A percentile compares a stretch with the other conserved stretches of the same genome.
phyloP scores from a whole-genome alignment of 192 early-diverging fungal species.

The Coemansia sp. region DNA sequence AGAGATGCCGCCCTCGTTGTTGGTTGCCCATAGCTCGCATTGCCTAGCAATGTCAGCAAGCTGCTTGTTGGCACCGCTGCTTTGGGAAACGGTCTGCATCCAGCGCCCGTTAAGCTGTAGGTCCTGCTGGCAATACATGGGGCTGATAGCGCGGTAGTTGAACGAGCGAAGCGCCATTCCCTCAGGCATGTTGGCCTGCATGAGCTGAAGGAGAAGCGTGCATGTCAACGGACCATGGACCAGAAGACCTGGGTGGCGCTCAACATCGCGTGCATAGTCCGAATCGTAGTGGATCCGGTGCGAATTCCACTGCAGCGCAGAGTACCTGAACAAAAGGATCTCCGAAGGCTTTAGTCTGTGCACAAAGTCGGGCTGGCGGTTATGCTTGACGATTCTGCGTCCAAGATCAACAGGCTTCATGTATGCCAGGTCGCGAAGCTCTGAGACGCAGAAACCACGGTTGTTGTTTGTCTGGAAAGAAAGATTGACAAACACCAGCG shows the following conservation, averaged over 20 bases:
- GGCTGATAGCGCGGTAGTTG: conserved; percentile 68
- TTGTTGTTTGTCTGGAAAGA: conserved; percentile 64
- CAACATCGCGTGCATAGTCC: conserved; percentile 63
- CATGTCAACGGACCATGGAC: conserved; percentile 81
- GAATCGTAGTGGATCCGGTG: conserved; percentile 89
- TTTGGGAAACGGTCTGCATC: conserved; percentile 13
- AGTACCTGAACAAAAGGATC: conserved; percentile 81
- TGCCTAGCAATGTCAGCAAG: conserved; percentile 25
- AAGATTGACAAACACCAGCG: conserved; percentile 71
- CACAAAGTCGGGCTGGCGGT: conserved; percentile 62
- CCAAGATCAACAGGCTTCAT: conserved; percentile 33
- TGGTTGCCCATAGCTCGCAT: conserved; percentile 75
- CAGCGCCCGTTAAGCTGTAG: conserved; percentile 57
- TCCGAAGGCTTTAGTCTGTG: conserved; percentile 60
- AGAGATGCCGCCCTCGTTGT: conserved; percentile 63
- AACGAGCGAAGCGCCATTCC: conserved; percentile 59
- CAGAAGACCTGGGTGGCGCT: conserved; percentile 69
- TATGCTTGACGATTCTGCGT: conserved; percentile 44
- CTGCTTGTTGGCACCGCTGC: conserved; percentile 1
- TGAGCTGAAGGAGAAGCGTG: conserved; percentile 70
- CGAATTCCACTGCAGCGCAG: conserved; percentile 86
- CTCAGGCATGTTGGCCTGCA: conserved; percentile 54
- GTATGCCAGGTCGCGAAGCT: conserved; percentile 72
- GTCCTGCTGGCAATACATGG: conserved; percentile 61
- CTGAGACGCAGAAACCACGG: conserved; percentile 60